Base-by-base conservation (phyloP, 331 rosid species). In the Rosa hybrid region DNA sequence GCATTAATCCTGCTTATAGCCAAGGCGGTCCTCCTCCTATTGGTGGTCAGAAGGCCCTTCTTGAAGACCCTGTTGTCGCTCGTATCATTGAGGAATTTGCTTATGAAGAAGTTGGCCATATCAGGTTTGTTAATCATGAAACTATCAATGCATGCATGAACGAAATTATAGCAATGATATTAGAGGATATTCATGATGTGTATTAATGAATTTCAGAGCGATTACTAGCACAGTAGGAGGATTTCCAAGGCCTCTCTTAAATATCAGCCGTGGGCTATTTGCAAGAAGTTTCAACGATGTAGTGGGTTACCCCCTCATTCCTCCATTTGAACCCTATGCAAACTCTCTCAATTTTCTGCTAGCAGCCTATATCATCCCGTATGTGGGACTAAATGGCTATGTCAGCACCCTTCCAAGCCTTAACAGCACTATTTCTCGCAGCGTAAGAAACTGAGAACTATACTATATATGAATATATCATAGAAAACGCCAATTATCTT, bases 401-500 rank as follows among this genome's bases (percentile, higher is more conserved):
- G 85, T 82, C 51, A 81, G 78, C 56, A 60, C 81, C 81, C 50
- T 82, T 64, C 81, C 74, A 34, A 17, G 41, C 48, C 78, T 82
- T 12, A 23, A 1, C 4, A 4, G 0, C 14, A 44, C 12, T 73
- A 60, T 18, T 56, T 7, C 46, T 44, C 54, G 8, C 13, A 11
- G 2, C 0, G 76, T 54, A 54, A 54, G 21, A 54, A 54, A 54
- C 60, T 53, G 34, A 8, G 71, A 53, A 73, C 30, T 21, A 57
- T 7, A 42, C 45, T 3, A 42, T 20, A 56, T 56, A 18, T 56
- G n/a, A 4, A 16, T 16, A 16, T 51, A 12, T 14, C 54, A 50
- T 13, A 13, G 18, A 50, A 5, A 50, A 14, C 54, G 18, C 21
- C 60, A 54, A 0, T 56, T 56, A 2, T 56, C 38, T 20, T 54